Evolutionary conservation across 2,329 filamentous ascomycete genomes (phyloP).

Genomic region (Aureobasidium mangrovei): DNA sequence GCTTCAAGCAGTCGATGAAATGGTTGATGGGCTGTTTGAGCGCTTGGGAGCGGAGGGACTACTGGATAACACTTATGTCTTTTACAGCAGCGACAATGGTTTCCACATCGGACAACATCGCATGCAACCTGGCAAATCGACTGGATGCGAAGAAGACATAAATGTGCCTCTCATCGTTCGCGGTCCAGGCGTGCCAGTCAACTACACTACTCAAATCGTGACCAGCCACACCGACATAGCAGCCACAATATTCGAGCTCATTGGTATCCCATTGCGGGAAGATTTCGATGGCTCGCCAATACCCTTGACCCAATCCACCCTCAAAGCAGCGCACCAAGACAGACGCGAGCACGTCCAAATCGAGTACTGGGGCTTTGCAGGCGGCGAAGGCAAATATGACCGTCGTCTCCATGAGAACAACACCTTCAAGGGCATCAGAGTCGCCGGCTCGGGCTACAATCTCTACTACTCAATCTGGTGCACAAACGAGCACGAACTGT

Average conservation of each 20-base stretch:
- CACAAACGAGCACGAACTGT: conserved; percentile 57
- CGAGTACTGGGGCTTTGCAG: conserved; percentile 33
- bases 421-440: conserved; percentile 26
- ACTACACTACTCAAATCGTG: conserved; percentile 25
- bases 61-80: conserved; percentile 40
- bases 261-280: conserved; percentile 22
- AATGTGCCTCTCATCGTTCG: conserved; percentile 33
- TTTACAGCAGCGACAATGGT: conserved; percentile 34
- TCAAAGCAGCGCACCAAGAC: conserved; percentile 14
- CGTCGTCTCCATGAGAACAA: conserved; percentile 21
- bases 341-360: conserved; percentile 32
- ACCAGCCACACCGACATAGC: conserved; percentile 34
- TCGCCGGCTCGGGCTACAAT: conserved; percentile 38
- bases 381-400: conserved; percentile 27
- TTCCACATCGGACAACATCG: conserved; percentile 34
- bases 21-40: conserved; percentile 39
- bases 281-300: conserved; percentile 31
- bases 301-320: conserved; percentile 21
- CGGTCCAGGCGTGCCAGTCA: conserved; percentile 28
- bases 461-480: conserved; percentile 63
- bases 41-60: conserved; percentile 34
- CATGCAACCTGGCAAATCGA: conserved; percentile 32
- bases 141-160: conserved; percentile 33
- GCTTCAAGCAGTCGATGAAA: conserved; percentile 47
- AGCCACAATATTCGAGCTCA: conserved; percentile 29